These are phyloP conservation scores for Elongisporangium senticosum DNA, from an alignment of 352 stramenopile genomes.

Conservation along the genomic window DNA sequence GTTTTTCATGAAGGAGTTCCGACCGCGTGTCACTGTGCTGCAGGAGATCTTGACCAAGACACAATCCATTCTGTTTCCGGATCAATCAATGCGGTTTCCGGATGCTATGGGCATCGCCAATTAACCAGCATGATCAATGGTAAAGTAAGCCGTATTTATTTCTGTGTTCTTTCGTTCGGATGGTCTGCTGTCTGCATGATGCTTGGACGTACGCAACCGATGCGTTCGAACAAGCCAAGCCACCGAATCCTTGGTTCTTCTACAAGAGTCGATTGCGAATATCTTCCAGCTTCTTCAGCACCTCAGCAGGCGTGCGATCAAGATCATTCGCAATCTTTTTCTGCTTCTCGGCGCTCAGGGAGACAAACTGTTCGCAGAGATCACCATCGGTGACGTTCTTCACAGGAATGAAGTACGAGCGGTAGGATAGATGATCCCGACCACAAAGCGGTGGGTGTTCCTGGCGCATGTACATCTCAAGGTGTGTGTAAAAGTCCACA, in stretches of 20 bases:
- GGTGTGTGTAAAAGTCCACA: slow-evolving; percentile 97
- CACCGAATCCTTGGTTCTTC: slow-evolving; percentile 3
- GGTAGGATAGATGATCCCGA: slow-evolving; percentile 96
- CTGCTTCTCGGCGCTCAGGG: slow-evolving; percentile 91
- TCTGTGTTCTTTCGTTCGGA: neutral
- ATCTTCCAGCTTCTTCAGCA: slow-evolving; percentile 99
- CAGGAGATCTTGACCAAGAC: slow-evolving; percentile 69
- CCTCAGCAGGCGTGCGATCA: slow-evolving; percentile 93
- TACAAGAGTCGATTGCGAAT: slow-evolving; percentile 96
- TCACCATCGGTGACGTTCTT: slow-evolving; percentile 99
- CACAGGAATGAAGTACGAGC: slow-evolving; percentile 97
- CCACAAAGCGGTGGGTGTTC: slow-evolving; percentile 90
- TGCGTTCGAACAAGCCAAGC: neutral
- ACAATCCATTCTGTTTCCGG: slow-evolving; percentile 47
- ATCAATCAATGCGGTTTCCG: slow-evolving; percentile 48
- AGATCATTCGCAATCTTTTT: slow-evolving; percentile 95
- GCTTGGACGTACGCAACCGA: neutral
- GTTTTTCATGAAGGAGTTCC: slow-evolving; percentile 42
- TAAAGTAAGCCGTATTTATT: neutral
- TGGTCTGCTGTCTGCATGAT: neutral
- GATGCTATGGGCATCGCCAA: neutral
- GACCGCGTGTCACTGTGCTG: slow-evolving; percentile 50
- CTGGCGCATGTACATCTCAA: slow-evolving; percentile 96
- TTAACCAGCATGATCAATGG: neutral
- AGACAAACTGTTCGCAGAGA: slow-evolving; percentile 95